Conservation (phyloP, 495 filamentous ascomycete species). For the Immersiella caudata region DNA sequence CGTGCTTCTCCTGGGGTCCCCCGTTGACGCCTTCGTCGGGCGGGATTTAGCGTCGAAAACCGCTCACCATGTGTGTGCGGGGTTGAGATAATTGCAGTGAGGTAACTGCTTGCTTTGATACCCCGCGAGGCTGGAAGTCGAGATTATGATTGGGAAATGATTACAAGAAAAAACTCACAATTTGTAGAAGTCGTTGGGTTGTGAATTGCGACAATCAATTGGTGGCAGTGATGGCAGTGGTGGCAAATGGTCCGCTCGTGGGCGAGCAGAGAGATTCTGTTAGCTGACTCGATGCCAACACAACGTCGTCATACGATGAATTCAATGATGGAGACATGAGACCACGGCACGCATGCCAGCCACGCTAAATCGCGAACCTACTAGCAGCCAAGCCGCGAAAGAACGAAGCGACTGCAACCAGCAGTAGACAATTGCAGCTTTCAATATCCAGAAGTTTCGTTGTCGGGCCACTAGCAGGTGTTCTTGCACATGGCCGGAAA, state of each 20-base stretch:
- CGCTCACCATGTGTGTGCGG: slow-evolving; percentile 15
- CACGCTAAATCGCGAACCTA: background rate
- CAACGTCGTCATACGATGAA: slow-evolving; percentile 10
- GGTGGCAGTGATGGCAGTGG: background rate
- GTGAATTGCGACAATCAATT: background rate
- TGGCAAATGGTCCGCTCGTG: no score
- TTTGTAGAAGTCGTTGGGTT: background rate
- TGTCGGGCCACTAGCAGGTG: background rate
- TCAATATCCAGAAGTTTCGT: background rate
- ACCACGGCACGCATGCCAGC: background rate
- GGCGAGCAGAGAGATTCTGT: background rate
- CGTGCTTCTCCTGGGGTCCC: slow-evolving; percentile 14
- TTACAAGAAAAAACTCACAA: background rate
- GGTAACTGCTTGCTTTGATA: background rate
- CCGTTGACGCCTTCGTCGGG: background rate
- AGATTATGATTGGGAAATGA: background rate
- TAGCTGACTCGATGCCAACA: background rate
- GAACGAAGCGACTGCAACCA: background rate
- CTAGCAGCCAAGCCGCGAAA: background rate
- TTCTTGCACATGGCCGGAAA: no score
- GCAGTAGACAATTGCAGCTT: background rate
- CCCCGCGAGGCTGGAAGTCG: background rate
- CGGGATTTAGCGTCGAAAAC: slow-evolving; percentile 19
- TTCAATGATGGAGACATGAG: background rate
- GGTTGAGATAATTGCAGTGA: slow-evolving; percentile 11